phyloP scores from a whole-genome alignment of 768 basidiomycete species.

The Tylopilus rubrobrunneus region DNA sequence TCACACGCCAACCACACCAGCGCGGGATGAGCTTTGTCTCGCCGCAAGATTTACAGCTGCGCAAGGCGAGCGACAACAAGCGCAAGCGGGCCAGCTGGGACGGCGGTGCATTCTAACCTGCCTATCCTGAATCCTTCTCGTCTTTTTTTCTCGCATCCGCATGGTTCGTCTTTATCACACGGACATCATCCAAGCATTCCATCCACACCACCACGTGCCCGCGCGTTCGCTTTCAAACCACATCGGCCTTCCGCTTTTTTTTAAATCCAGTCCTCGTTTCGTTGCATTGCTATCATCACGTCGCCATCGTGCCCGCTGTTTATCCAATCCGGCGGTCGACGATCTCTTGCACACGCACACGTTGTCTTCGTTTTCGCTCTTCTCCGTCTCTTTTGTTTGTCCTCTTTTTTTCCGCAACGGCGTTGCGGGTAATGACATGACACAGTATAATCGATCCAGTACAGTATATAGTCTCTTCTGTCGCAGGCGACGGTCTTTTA shows the following conservation, averaged over 20 bases:
- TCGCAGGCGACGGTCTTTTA: slow-evolving; percentile 15
- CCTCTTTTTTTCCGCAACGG: not conserved
- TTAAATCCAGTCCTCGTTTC: slow-evolving; percentile 1
- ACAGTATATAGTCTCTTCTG: slow-evolving; percentile 28
- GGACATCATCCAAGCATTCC: slow-evolving; percentile 10
- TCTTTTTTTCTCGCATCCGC: not conserved
- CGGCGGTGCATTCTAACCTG: slow-evolving; percentile 34
- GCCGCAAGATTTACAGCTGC: slow-evolving; percentile 48
- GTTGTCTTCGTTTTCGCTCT: not conserved
- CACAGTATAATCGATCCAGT: slow-evolving; percentile 25
- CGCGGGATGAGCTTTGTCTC: slow-evolving; percentile 52
- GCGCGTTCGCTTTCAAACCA: slow-evolving; percentile 9
- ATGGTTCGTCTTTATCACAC: slow-evolving; percentile 13
- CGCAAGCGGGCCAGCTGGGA: slow-evolving; percentile 59
- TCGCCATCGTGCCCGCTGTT: slow-evolving; percentile 4
- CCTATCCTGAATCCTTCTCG: not conserved
- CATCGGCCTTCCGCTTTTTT: not conserved
- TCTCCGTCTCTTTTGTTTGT: not conserved
- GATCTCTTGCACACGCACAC: slow-evolving; percentile 7
- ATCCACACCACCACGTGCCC: not conserved
- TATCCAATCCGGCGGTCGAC: slow-evolving; percentile 7
- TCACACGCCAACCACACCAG: slow-evolving; percentile 33
- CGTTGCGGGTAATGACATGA: slow-evolving; percentile 18
- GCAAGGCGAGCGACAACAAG: slow-evolving; percentile 49
- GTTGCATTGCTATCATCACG: slow-evolving; percentile 20